Conservation (phyloP, 176 grass and related monocot genomes). For the Bonia amplexicaulis region DNA sequence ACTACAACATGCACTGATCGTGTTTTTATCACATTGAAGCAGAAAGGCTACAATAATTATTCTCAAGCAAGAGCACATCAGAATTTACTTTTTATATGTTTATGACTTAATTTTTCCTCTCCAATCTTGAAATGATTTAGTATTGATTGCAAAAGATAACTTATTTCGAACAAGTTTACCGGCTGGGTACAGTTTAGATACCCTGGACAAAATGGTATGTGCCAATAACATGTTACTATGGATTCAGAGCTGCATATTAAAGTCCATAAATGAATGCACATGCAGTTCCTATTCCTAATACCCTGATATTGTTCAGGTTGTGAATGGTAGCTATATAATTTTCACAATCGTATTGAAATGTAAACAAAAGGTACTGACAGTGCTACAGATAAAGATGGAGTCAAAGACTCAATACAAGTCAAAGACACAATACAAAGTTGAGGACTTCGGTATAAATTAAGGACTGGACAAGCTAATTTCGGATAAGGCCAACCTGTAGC, state of each 20-base stretch:
- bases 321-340: not conserved
- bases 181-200: not conserved
- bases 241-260: not conserved
- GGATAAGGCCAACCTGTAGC: constrained; percentile 62
- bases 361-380: not conserved
- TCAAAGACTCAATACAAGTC: no score
- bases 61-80: not conserved
- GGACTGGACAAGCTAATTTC: not conserved
- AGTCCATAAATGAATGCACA: constrained; percentile 17
- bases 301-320: not conserved
- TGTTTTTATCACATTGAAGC: not conserved
- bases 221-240: not conserved
- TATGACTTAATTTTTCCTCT: not conserved
- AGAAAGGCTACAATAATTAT: not conserved
- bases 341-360: constrained; percentile 6
- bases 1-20: not conserved
- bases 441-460: constrained; percentile 5
- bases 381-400: not conserved
- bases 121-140: not conserved
- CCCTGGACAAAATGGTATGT: constrained; percentile 1
- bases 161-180: not conserved
- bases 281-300: not conserved
- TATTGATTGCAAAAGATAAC: not conserved
- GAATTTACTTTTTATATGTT: not conserved
- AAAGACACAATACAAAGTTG: not conserved